phyloP scores from a whole-genome alignment of 306 rosid genomes.

The Lupinus albus region DNA sequence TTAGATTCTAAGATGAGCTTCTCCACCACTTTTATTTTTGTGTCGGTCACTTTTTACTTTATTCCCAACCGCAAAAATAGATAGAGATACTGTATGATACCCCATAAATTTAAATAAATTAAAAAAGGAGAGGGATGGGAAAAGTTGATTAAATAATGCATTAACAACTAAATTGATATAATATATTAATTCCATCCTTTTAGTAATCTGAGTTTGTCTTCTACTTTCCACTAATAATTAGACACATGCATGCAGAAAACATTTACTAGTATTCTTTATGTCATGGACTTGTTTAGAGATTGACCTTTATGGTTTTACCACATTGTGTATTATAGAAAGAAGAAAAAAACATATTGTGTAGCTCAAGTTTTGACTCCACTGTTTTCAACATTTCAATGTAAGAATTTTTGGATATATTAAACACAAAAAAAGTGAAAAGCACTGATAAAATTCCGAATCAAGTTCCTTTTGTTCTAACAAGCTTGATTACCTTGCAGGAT shows the following conservation, averaged over 20 bases:
- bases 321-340: no score
- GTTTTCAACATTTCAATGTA: conserved; percentile 35
- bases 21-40: conserved; percentile 59
- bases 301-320: conserved; percentile 32
- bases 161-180: not conserved
- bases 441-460: conserved; percentile 26
- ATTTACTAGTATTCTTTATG: conserved; percentile 34
- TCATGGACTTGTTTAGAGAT: conserved; percentile 30
- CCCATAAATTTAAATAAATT: conserved; percentile 10
- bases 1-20: conserved; percentile 49
- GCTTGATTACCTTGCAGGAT: conserved; percentile 62
- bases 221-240: conserved; percentile 13
- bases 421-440: not conserved
- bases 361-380: conserved; percentile 47
- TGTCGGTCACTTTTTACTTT: conserved; percentile 83
- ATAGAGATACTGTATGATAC: conserved; percentile 31
- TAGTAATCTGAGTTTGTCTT: conserved; percentile 31
- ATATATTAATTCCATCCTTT: conserved; percentile 17
- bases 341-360: no score
- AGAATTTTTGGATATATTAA: conserved; percentile 23
- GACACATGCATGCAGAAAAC: conserved; percentile 19
- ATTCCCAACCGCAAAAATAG: conserved; percentile 56
- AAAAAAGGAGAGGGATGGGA: not conserved
- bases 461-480: conserved; percentile 20
- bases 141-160: conserved; percentile 35